Percentiles rank a stretch among this genome's conserved stretches.
Evolutionary conservation across 495 filamentous ascomycete species (phyloP).

Genomic region (Xylaria flabelliformis): DNA sequence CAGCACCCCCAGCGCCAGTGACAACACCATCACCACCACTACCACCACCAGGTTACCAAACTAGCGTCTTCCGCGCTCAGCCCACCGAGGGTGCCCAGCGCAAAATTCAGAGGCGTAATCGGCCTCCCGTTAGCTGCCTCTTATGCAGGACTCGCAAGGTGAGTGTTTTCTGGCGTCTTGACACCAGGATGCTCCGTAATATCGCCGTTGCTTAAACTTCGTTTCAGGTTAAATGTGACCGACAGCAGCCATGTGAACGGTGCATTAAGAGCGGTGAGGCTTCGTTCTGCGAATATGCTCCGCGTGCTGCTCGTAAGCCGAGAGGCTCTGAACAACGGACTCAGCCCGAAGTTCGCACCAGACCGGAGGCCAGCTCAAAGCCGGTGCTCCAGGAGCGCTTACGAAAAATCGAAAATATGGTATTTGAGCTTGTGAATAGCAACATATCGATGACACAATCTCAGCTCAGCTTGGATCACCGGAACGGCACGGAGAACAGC

Average conservation of each 20-base stretch:
- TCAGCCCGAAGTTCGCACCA: slow-evolving; percentile 35
- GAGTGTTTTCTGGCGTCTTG: slow-evolving; percentile 30
- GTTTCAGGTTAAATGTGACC: slow-evolving; percentile 53
- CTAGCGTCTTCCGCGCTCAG: slow-evolving; percentile 45
- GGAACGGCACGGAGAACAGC: slow-evolving; percentile 32
- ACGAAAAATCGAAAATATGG: slow-evolving; percentile 56
- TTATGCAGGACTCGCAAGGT: slow-evolving; percentile 50
- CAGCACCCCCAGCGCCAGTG: slow-evolving; percentile 3
- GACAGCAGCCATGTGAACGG: slow-evolving; percentile 49
- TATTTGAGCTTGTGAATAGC: slow-evolving; percentile 48
- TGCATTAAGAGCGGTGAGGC: slow-evolving; percentile 52
- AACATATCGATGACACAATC: slow-evolving; percentile 29
- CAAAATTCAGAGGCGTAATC: slow-evolving; percentile 48
- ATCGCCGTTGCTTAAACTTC: slow-evolving; percentile 27
- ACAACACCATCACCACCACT: not conserved
- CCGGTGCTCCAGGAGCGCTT: slow-evolving; percentile 52
- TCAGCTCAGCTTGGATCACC: slow-evolving; percentile 34
- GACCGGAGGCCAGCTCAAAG: slow-evolving; percentile 37
- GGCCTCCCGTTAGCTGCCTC: slow-evolving; percentile 49
- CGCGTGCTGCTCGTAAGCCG: slow-evolving; percentile 44
- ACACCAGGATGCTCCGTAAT: not conserved
- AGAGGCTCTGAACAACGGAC: slow-evolving; percentile 33
- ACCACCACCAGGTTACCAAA: slow-evolving; percentile 36
- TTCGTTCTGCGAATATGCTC: slow-evolving; percentile 50
- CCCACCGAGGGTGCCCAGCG: slow-evolving; percentile 39